Percentiles rank a stretch among this genome's conserved stretches.
These are phyloP conservation scores for Xylaria sp. DNA, from an alignment of 2,329 filamentous ascomycete genomes.

Conservation along the genomic window DNA sequence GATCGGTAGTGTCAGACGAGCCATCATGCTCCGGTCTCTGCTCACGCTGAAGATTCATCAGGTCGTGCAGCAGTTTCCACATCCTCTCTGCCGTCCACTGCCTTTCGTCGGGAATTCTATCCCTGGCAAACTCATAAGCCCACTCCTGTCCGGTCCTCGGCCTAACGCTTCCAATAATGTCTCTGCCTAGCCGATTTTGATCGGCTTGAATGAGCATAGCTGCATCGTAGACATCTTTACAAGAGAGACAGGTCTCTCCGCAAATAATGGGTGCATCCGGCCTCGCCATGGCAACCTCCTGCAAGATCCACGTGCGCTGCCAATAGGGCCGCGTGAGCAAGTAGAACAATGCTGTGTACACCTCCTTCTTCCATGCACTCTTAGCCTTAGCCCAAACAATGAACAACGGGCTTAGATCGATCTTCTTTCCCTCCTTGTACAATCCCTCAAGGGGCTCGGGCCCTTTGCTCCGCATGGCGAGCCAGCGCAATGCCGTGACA, in stretches of 20 bases:
- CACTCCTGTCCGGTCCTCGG: background rate
- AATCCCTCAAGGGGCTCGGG: background rate
- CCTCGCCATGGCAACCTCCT: conserved; percentile 5
- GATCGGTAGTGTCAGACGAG: background rate
- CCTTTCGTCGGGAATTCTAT: background rate
- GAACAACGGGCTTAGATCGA: background rate
- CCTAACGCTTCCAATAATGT: background rate
- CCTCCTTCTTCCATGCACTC: background rate
- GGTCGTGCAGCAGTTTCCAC: background rate
- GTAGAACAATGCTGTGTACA: background rate
- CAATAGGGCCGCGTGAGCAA: background rate
- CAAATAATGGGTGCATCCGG: conserved; percentile 6
- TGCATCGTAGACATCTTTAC: background rate
- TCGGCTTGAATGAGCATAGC: background rate
- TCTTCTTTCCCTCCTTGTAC: background rate
- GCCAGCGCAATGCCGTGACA: background rate
- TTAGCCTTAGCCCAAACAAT: conserved; percentile 2
- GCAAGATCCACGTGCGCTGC: conserved; percentile 6
- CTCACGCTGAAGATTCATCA: background rate
- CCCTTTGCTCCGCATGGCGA: background rate
- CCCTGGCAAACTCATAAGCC: background rate
- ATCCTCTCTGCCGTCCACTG: background rate
- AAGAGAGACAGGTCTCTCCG: background rate
- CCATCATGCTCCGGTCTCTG: background rate
- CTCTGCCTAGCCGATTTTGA: background rate